Evolutionary conservation across 2,329 filamentous ascomycete genomes (phyloP), one percentile per base, ranked within the genome.

Genomic region (Cadophora luteo-olivacea): DNA sequence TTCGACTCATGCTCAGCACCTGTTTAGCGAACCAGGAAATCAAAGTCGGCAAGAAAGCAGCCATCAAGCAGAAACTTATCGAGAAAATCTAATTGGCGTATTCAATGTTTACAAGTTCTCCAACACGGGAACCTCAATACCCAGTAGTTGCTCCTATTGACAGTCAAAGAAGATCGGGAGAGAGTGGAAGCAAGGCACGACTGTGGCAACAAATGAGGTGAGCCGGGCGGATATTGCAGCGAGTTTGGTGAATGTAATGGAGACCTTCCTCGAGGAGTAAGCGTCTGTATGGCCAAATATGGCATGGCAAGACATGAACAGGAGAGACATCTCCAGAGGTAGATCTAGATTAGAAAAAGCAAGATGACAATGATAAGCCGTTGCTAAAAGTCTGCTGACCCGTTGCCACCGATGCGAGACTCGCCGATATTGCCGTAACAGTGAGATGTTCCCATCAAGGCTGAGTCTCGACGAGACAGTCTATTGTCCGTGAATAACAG

Each of bases 251-350:
- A 33, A 24, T 14, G 19, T 38, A 58, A 11, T 16, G 14, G 12
- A 58, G 19, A 24, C 38, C 32, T 24, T 41, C n/a, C 24, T 57
- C 32, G 4, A 5, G 19, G 38, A 24, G 5, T 2, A 22, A 38
- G 7, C 8, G 7, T 41, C 19, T 58, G 33, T 32, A 32, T 29
- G 19, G 24, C 55, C 33, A 2, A 58, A 38, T 32, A 58, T 32
- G 55, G 33, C n/a, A 58, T 19, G 55, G 55, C 32, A 58, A 58
- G 55, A 38, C 55, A 58, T 24, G 14, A 58, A 33, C 55, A 58
- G 11, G 16, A 38, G 24, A 12, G 6, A 14, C 16, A 2, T n/a
- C 29, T 33, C 9, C 2, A 58, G 19, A 38, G 8, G n/a, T 14
- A 58, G 55, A 58, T 41, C 33, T 24, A 58, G 55, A 38, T n/a